phyloP scores from a whole-genome alignment of 2,329 filamentous ascomycete genomes.

The Trichoderma endophyticum region DNA sequence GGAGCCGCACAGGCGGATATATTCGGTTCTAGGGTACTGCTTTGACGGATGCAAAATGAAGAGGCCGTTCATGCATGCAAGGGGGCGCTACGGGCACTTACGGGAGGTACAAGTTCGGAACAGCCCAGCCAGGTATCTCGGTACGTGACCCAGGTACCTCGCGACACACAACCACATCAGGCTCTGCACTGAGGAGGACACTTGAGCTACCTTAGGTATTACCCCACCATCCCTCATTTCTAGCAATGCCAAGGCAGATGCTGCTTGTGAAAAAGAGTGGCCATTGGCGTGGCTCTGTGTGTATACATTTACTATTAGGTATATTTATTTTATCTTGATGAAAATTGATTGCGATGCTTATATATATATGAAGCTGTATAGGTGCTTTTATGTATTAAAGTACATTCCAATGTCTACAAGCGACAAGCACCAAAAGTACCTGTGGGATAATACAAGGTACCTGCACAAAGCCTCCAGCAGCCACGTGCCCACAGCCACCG shows the following conservation, averaged over 20 bases:
- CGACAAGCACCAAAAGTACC: background rate
- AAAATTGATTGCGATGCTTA: background rate
- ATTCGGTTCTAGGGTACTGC: conserved; percentile 13
- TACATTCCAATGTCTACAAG: background rate
- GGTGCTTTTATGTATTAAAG: background rate
- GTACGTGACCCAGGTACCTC: background rate
- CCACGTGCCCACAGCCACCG: conserved; percentile 16
- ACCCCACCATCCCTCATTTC: background rate
- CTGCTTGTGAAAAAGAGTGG: background rate
- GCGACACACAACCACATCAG: background rate
- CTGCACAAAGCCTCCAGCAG: background rate
- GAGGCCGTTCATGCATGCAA: conserved; percentile 3
- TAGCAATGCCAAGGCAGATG: background rate
- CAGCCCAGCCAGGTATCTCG: background rate
- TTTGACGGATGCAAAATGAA: conserved; percentile 7
- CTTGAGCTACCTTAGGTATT: background rate
- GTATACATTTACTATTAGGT: background rate
- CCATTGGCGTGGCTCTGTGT: background rate
- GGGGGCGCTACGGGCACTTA: conserved; percentile 11
- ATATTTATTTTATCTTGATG: background rate
- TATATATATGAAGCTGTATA: background rate
- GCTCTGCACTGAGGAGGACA: background rate
- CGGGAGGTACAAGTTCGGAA: background rate
- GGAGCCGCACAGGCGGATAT: conserved; percentile 3
- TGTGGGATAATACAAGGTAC: background rate